These are phyloP conservation scores for Amphibolis antarctica DNA, from an alignment of 106 monocot genomes.

Conservation along the genomic window DNA sequence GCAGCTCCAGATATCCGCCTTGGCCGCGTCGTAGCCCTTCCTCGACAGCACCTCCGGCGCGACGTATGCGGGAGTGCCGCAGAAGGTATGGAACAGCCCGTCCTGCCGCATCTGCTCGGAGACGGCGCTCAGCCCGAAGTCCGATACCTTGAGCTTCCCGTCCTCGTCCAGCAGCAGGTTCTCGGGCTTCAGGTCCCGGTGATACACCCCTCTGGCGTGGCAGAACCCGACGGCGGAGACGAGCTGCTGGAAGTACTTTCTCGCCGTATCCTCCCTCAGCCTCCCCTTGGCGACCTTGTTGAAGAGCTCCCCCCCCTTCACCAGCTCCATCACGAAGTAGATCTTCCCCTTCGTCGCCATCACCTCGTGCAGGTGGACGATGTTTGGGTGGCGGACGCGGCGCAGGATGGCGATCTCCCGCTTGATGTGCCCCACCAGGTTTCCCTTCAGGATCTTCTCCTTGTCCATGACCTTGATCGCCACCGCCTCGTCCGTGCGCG, in stretches of 20 bases:
- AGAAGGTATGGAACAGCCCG: conserved; percentile 41
- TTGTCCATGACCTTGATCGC: conserved; percentile 40
- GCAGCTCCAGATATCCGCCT: conserved; percentile 38
- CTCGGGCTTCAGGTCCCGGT: conserved; percentile 36
- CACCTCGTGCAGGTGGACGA: conserved; percentile 46
- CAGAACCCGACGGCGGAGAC: conserved; percentile 43
- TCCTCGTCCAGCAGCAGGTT: conserved; percentile 19
- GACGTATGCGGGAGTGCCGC: conserved; percentile 42
- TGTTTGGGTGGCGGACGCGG: conserved; percentile 39
- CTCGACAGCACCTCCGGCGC: conserved; percentile 32
- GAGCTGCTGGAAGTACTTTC: conserved; percentile 35
- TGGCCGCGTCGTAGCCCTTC: conserved; percentile 37
- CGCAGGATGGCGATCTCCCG: conserved; percentile 46
- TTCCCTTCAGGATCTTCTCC: conserved; percentile 36
- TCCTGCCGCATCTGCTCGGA: conserved; percentile 24
- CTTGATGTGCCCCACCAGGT: conserved; percentile 36
- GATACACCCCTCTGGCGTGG: conserved; percentile 38
- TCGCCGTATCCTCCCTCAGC: conserved; percentile 28
- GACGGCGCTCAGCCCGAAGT: conserved; percentile 26
- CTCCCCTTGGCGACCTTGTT: conserved; percentile 30
- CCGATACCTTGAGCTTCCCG: conserved; percentile 36
- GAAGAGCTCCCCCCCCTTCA: conserved; percentile 23
- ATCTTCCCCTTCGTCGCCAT: conserved; percentile 31
- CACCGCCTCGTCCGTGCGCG: background rate
- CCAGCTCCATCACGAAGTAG: conserved; percentile 24